phyloP scores from a whole-genome alignment of 495 filamentous ascomycete genomes.

The Hypoxylon trugodes region DNA sequence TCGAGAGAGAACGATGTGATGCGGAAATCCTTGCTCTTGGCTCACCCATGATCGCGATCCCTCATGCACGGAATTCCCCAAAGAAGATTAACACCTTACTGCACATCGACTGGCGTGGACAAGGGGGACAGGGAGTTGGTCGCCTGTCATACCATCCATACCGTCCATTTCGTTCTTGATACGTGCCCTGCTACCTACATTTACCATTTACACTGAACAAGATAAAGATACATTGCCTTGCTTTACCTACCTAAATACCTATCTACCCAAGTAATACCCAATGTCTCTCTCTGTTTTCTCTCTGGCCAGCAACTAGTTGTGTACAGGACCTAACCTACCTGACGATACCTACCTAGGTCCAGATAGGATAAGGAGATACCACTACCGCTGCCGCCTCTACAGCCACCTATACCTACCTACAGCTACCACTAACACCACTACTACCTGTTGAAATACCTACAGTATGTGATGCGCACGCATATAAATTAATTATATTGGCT shows the following conservation, averaged over 20 bases:
- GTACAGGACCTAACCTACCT: no score
- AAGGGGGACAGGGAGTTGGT: constrained; percentile 24
- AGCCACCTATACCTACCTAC: no score
- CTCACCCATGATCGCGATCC: constrained; percentile 41
- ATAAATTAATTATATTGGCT: constrained; percentile 27
- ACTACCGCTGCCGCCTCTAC: no score
- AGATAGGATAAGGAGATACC: no score
- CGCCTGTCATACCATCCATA: constrained; percentile 18
- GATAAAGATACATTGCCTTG: neutral
- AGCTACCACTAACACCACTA: no score
- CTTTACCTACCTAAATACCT: neutral
- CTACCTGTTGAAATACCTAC: neutral
- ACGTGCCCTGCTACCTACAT: no score
- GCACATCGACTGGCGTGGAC: constrained; percentile 20
- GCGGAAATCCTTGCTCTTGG: constrained; percentile 22
- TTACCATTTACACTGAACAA: no score
- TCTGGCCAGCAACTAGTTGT: no score
- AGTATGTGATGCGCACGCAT: constrained; percentile 24
- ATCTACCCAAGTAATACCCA: neutral
- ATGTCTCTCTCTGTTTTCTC: no score
- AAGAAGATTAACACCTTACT: constrained; percentile 34
- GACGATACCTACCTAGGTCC: no score
- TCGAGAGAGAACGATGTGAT: constrained; percentile 14
- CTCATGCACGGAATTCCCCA: constrained; percentile 34
- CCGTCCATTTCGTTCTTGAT: no score